A percentile compares a stretch with the other conserved stretches of the same genome.
Conservation (phyloP, 768 basidiomycete species). For the Mycena filopes region DNA sequence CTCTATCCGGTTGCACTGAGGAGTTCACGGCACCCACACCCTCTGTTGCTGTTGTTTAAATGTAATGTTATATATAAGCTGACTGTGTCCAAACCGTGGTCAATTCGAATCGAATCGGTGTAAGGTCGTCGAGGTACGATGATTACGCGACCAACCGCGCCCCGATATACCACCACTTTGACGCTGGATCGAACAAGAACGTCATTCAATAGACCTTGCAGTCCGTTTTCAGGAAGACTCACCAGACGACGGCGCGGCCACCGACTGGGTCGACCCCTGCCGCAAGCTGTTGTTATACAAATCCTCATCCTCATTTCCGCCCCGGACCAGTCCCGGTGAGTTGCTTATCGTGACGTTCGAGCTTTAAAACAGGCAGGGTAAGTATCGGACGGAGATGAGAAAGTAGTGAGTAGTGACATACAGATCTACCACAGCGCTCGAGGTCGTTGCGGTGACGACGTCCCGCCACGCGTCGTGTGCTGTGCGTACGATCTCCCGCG, state of each 20-base stretch:
- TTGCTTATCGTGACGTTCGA: constrained; percentile 64
- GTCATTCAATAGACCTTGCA: no score
- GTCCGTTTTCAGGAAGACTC: not conserved
- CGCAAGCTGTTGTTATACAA: not conserved
- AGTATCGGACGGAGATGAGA: no score
- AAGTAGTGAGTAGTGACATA: no score
- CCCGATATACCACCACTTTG: constrained; percentile 28
- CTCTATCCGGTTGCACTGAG: no score
- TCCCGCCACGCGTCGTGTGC: constrained; percentile 84
- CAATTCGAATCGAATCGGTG: no score
- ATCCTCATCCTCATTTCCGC: constrained; percentile 54
- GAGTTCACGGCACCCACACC: no score
- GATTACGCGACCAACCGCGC: not conserved
- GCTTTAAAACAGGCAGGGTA: no score
- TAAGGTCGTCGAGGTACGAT: no score
- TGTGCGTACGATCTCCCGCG: constrained; percentile 83
- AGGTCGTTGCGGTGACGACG: constrained; percentile 52
- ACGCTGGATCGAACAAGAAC: not conserved
- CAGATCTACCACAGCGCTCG: constrained; percentile 14
- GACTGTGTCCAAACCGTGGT: no score
- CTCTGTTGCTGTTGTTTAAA: no score
- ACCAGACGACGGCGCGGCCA: constrained; percentile 8
- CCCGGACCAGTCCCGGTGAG: constrained; percentile 58
- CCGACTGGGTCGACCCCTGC: not conserved
- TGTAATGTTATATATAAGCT: no score